phyloP scores from a whole-genome alignment of 805 yeast genomes.

The Candida chilensis region DNA sequence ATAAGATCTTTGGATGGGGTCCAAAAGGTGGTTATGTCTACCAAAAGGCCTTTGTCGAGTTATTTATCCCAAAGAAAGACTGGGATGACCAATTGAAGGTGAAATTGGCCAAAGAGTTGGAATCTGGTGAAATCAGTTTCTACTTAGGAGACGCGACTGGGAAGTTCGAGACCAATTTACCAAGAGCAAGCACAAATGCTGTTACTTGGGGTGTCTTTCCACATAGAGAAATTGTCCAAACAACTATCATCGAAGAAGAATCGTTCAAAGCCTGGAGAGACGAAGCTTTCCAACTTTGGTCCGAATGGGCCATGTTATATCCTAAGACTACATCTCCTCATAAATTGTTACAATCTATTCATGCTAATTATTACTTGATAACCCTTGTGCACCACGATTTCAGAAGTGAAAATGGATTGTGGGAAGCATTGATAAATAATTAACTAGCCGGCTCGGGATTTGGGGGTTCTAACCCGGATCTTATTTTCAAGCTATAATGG shows the following conservation, averaged over 20 bases:
- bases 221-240: slow-evolving; percentile 78
- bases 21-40: slow-evolving; percentile 81
- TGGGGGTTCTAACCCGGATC: slow-evolving; percentile 2
- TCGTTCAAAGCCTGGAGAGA: slow-evolving; percentile 95
- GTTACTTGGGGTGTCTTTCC: slow-evolving; percentile 99
- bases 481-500: slow-evolving; percentile 1
- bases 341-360: slow-evolving; percentile 50
- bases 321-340: slow-evolving; percentile 46
- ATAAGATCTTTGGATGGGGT: slow-evolving; percentile 95
- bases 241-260: slow-evolving; percentile 87
- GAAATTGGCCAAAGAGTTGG: slow-evolving; percentile 26
- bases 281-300: slow-evolving; percentile 88
- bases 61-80: slow-evolving; percentile 63
- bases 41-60: slow-evolving; percentile 91
- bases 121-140: slow-evolving; percentile 51
- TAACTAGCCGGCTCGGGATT: slow-evolving; percentile 6
- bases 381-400: slow-evolving; percentile 84
- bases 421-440: slow-evolving; percentile 40
- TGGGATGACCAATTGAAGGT: slow-evolving; percentile 57
- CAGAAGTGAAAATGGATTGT: slow-evolving; percentile 60
- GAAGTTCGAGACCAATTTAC: slow-evolving; percentile 51
- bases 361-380: slow-evolving; percentile 64
- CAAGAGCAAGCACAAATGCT: slow-evolving; percentile 53
- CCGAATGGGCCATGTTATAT: slow-evolving; percentile 85
- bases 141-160: slow-evolving; percentile 63